Percentiles rank a stretch among this genome's conserved stretches.
Evolutionary conservation across 495 filamentous ascomycete species (phyloP).

Genomic region (Aspergillus baeticus): DNA sequence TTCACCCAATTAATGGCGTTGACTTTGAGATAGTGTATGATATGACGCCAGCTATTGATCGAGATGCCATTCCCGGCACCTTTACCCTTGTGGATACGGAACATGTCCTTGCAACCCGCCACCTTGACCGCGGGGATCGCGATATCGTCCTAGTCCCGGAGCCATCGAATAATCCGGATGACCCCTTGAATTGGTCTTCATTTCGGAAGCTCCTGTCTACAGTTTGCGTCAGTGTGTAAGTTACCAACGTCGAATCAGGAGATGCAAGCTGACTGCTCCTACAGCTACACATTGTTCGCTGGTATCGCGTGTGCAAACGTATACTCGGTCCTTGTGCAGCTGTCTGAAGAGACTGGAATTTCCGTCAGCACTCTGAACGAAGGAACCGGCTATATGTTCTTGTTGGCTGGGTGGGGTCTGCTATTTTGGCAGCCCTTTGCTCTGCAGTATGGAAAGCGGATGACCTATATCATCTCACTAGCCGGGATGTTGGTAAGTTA

Average conservation of each 20-base stretch:
- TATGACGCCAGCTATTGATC: conserved; percentile 39
- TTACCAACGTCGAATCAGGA: not conserved
- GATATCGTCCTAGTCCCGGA: conserved; percentile 61
- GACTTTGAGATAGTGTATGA: not conserved
- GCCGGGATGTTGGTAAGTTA: conserved; percentile 48
- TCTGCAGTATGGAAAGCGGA: conserved; percentile 65
- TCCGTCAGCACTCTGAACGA: conserved; percentile 53
- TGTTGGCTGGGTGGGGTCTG: conserved; percentile 62
- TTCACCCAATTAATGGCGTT: not conserved
- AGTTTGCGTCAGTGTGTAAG: conserved; percentile 44
- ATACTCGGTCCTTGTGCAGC: conserved; percentile 59
- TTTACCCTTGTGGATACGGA: conserved; percentile 55
- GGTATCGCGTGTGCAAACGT: conserved; percentile 60
- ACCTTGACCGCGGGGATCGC: conserved; percentile 35
- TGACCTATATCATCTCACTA: conserved; percentile 58
- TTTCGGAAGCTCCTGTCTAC: conserved; percentile 54
- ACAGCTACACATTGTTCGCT: conserved; percentile 57
- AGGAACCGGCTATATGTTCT: conserved; percentile 65
- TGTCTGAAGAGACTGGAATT: conserved; percentile 55
- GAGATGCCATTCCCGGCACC: conserved; percentile 50
- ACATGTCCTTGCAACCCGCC: conserved; percentile 43
- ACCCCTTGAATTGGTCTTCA: conserved; percentile 62
- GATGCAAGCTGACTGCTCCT: not conserved
- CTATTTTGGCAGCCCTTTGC: conserved; percentile 70
- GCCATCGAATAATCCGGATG: conserved; percentile 57